phyloP scores from a whole-genome alignment of 129 eudicot species.

The Logfia minima region DNA sequence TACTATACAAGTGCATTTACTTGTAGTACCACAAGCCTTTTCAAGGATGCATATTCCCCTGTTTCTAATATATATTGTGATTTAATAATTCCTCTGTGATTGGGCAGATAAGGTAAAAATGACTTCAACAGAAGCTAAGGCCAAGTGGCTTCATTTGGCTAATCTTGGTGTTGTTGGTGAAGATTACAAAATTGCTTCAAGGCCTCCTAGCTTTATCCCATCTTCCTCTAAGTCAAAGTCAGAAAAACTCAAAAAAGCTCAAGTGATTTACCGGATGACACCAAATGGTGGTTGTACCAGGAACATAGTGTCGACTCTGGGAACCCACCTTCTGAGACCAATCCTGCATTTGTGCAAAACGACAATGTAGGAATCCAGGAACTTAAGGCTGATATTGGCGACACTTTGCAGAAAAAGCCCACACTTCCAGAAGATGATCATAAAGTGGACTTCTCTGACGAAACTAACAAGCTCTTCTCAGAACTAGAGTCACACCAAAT shows the following conservation, averaged over 20 bases:
- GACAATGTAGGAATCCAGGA: slow-evolving; percentile 24
- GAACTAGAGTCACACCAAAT: slow-evolving; percentile 52
- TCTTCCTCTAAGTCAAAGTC: neutral
- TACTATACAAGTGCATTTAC: neutral
- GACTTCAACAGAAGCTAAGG: neutral
- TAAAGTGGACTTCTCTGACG: slow-evolving; percentile 13
- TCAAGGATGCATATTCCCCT: neutral
- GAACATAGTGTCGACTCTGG: slow-evolving; percentile 26
- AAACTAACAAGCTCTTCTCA: slow-evolving; percentile 46
- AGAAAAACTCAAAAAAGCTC: neutral
- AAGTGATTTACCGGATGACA: slow-evolving; percentile 13
- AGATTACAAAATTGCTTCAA: neutral
- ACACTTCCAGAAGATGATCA: slow-evolving; percentile 16
- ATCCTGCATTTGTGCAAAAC: neutral
- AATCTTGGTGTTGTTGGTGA: too few relatives aligned
- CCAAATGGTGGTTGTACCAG: slow-evolving; percentile 42
- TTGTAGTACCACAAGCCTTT: neutral
- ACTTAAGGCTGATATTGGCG: slow-evolving; percentile 24
- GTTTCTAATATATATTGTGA: neutral
- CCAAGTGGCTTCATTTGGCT: too few relatives aligned
- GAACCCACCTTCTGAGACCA: slow-evolving; percentile 23
- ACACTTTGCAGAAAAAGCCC: slow-evolving; percentile 12
- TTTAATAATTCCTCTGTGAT: neutral
- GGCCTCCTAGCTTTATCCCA: neutral
- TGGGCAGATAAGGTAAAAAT: neutral